A percentile compares a stretch with the other conserved stretches of the same genome.
Evolutionary conservation across 179 eudicot genomes (phyloP).

Genomic region (Heliamphora pulchella): DNA sequence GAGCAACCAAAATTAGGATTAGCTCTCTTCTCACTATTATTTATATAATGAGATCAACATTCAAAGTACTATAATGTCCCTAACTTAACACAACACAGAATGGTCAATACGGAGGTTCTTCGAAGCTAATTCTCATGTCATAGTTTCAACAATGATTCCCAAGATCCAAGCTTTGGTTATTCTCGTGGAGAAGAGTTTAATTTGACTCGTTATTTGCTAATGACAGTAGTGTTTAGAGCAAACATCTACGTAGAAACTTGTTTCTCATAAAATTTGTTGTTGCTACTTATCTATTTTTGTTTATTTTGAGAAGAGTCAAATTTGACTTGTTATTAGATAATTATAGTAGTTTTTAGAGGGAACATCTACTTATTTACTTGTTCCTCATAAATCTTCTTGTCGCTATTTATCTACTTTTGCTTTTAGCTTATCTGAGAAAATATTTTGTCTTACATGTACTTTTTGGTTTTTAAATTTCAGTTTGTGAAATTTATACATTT

Average conservation of each 20-base stretch:
- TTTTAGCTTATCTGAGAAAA: neutral
- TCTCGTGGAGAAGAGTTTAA: constrained; percentile 4
- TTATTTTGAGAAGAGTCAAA: neutral
- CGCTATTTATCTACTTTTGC: neutral
- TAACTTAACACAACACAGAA: neutral
- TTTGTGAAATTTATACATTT: constrained; percentile 53
- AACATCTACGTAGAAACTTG: neutral
- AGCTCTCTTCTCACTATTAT: no score
- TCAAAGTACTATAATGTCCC: no score
- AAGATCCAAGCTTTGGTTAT: neutral
- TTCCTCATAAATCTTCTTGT: neutral
- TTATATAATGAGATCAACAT: no score
- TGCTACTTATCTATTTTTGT: neutral
- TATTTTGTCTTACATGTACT: constrained; percentile 10
- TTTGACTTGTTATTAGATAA: neutral
- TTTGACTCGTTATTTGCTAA: neutral
- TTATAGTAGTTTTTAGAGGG: neutral
- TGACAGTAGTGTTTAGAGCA: neutral
- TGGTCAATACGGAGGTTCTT: neutral
- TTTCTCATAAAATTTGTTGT: neutral
- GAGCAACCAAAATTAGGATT: no score
- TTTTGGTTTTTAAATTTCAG: constrained; percentile 36
- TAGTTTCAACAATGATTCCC: no score
- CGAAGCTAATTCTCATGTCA: neutral
- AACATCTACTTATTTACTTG: neutral